phyloP scores from a whole-genome alignment of 306 rosid species.

The Prunus mume region DNA sequence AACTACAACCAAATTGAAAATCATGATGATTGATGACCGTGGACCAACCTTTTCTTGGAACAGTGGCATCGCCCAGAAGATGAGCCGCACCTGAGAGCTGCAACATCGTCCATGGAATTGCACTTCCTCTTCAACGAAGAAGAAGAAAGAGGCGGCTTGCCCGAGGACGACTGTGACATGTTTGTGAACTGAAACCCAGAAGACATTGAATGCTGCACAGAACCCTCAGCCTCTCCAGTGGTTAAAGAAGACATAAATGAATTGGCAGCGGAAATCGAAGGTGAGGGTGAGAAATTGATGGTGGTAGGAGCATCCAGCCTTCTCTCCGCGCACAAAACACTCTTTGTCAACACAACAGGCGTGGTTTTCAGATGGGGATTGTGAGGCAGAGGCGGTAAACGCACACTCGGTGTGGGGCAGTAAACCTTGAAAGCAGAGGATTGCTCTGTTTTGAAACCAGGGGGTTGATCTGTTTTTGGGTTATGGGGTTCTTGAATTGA shows the following conservation, averaged over 20 bases:
- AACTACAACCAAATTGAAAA: neutral
- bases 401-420: slow-evolving; percentile 38
- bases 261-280: slow-evolving; percentile 43
- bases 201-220: slow-evolving; percentile 35
- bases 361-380: neutral
- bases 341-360: neutral
- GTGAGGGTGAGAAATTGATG: slow-evolving; percentile 36
- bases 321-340: slow-evolving; percentile 28
- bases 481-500: neutral
- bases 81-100: slow-evolving; percentile 42
- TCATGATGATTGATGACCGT: neutral
- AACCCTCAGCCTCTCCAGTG: slow-evolving; percentile 40
- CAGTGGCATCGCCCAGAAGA: slow-evolving; percentile 68
- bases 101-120: slow-evolving; percentile 43
- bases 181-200: slow-evolving; percentile 63
- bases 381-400: slow-evolving; percentile 46
- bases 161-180: slow-evolving; percentile 43
- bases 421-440: slow-evolving; percentile 68
- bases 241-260: slow-evolving; percentile 56
- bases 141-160: slow-evolving; percentile 61
- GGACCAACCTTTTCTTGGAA: slow-evolving; percentile 59
- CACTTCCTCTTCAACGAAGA: slow-evolving; percentile 61
- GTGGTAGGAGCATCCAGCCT: slow-evolving; percentile 27
- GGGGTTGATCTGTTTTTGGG: neutral
- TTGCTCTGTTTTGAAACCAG: neutral